These are phyloP conservation scores for Bothriochloa decipiens DNA, from an alignment of 176 grass and related monocot genomes.

Conservation along the genomic window DNA sequence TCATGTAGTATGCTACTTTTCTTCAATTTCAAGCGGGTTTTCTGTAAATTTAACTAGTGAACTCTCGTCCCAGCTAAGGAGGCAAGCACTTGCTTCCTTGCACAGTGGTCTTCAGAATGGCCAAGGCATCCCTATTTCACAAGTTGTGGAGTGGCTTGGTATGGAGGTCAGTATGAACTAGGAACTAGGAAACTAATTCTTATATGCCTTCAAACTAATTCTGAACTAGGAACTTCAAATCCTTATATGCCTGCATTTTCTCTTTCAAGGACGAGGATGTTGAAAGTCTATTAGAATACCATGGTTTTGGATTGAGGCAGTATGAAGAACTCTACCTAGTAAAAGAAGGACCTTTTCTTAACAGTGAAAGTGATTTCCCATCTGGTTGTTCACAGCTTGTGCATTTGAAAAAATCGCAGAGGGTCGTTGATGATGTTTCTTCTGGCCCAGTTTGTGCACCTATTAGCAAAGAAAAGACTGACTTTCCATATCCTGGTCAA, in stretches of 20 bases:
- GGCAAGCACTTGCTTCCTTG: conserved; percentile 81
- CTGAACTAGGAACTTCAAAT: neutral
- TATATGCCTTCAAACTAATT: too few relatives aligned
- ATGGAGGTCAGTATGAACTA: conserved; percentile 64
- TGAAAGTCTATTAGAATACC: conserved; percentile 65
- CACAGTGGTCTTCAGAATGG: conserved; percentile 82
- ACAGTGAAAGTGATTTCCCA: conserved; percentile 66
- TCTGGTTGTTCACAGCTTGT: conserved; percentile 73
- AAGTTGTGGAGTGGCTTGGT: conserved; percentile 73
- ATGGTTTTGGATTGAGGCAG: conserved; percentile 79
- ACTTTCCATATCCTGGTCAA: conserved; percentile 27
- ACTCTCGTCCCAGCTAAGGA: conserved; percentile 73
- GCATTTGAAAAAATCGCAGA: conserved; percentile 69
- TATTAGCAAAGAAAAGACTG: conserved; percentile 34
- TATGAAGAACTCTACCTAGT: conserved; percentile 87
- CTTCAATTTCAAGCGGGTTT: conserved; percentile 32
- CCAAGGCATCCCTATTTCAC: conserved; percentile 89
- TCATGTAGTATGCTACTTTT: conserved; percentile 32
- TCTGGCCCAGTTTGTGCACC: conserved; percentile 50
- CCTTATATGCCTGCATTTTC: neutral
- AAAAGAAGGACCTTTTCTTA: conserved; percentile 85
- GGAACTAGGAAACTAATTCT: neutral
- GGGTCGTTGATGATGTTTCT: conserved; percentile 65
- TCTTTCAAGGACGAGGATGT: conserved; percentile 76
- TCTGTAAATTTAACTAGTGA: conserved; percentile 38